These are phyloP conservation scores for Boechera retrofracta DNA, from an alignment of 345 rosid genomes.

Conservation along the genomic window DNA sequence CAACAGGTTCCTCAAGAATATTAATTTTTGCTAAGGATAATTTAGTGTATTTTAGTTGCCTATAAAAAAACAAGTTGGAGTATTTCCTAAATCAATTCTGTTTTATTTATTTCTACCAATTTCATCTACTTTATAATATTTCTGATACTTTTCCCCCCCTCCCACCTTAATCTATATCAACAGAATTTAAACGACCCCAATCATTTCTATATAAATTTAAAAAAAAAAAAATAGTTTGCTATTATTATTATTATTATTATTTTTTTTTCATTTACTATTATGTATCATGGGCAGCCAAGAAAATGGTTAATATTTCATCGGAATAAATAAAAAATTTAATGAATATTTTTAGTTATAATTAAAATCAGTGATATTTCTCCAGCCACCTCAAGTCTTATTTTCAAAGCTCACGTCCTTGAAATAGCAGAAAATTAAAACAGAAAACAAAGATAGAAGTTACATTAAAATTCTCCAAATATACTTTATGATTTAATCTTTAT, in stretches of 20 bases:
- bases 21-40: not conserved
- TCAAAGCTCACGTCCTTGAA: constrained; percentile 18
- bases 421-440: constrained; percentile 34
- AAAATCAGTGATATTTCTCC: not conserved
- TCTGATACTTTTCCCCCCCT: too few species aligned
- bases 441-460: constrained; percentile 36
- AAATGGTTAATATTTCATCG: not conserved
- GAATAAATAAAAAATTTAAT: not conserved
- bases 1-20: constrained; percentile 19
- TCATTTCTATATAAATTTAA: not conserved
- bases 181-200: not conserved
- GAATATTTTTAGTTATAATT: not conserved
- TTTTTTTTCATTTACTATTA: not conserved
- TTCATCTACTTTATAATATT: not conserved
- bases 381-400: constrained; percentile 18
- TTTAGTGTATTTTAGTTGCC: not conserved
- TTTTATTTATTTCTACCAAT: not conserved
- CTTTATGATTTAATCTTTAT: constrained; percentile 16
- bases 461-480: constrained; percentile 39
- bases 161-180: not conserved
- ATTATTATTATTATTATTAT: not conserved
- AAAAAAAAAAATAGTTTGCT: not conserved
- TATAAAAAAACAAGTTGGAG: not conserved
- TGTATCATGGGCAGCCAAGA: not conserved
- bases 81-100: not conserved